phyloP scores from a whole-genome alignment of 805 yeast species.

The Saccharomycopsis olivae region DNA sequence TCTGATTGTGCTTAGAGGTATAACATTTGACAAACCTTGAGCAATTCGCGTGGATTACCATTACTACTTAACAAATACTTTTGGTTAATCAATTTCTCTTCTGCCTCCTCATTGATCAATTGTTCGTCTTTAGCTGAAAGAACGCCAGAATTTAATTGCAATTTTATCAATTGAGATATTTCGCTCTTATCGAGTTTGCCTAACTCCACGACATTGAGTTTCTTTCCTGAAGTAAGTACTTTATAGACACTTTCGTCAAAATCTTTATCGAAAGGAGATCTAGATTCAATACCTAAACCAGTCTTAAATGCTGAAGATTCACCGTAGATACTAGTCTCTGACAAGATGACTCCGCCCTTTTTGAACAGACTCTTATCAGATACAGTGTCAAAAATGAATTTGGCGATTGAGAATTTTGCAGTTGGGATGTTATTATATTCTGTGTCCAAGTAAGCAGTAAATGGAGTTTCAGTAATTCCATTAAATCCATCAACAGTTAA shows the following conservation, averaged over 20 bases:
- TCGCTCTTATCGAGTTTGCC: slow-evolving; percentile 36
- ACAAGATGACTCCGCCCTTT: slow-evolving; percentile 55
- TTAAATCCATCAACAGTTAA: slow-evolving; percentile 70
- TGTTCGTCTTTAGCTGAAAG: slow-evolving; percentile 24
- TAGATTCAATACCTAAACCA: slow-evolving; percentile 41
- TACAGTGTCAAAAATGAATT: slow-evolving; percentile 38
- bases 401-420: slow-evolving; percentile 53
- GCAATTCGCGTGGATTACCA: slow-evolving; percentile 50
- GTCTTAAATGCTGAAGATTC: slow-evolving; percentile 47
- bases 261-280: slow-evolving; percentile 46
- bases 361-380: slow-evolving; percentile 27
- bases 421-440: slow-evolving; percentile 47
- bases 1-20: slow-evolving; percentile 13
- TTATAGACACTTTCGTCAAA: slow-evolving; percentile 37
- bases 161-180: slow-evolving; percentile 31
- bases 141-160: slow-evolving; percentile 30
- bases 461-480: slow-evolving; percentile 42
- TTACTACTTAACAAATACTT: slow-evolving; percentile 50
- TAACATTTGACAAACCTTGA: slow-evolving; percentile 31
- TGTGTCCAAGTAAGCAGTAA: slow-evolving; percentile 49
- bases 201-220: slow-evolving; percentile 31
- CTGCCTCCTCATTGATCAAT: slow-evolving; percentile 13
- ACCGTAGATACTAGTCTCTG: slow-evolving; percentile 48
- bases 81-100: slow-evolving; percentile 32
- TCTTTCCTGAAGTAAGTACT: slow-evolving; percentile 19